These are phyloP conservation scores for Schoenoplectus tabernaemontani DNA, from an alignment of 202 grass and related monocot species.

Conservation along the genomic window DNA sequence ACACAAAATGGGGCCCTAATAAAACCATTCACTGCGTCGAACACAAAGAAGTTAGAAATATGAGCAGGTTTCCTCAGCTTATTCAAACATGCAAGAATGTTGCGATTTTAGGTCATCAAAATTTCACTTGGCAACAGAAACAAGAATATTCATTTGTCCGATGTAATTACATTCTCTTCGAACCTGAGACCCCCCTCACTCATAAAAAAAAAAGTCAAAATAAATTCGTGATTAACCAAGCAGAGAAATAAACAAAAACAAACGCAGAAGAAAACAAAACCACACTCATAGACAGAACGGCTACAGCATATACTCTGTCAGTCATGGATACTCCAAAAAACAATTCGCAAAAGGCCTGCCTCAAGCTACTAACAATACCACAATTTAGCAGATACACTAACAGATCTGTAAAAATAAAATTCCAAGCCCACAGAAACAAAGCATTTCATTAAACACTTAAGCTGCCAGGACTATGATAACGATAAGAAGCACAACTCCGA, in stretches of 20 bases:
- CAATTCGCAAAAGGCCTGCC: slow-evolving; percentile 2
- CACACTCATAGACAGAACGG: slow-evolving; percentile 16
- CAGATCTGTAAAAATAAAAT: slow-evolving; percentile 15
- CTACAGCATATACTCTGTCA: slow-evolving; percentile 24
- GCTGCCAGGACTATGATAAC: slow-evolving; percentile 71
- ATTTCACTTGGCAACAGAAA: neutral
- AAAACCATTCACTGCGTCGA: too few relatives aligned
- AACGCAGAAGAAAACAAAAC: slow-evolving; percentile 5
- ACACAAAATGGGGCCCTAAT: too few relatives aligned
- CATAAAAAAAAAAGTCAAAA: slow-evolving; percentile 1
- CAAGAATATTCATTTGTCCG: neutral
- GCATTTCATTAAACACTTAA: slow-evolving; percentile 30
- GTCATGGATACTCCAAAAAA: neutral
- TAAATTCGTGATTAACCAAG: neutral
- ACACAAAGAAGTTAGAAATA: neutral
- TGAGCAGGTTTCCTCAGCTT: neutral
- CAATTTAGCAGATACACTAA: slow-evolving; percentile 13
- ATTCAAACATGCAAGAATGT: neutral
- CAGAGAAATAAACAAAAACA: neutral
- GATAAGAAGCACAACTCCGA: slow-evolving; percentile 69
- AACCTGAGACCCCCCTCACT: slow-evolving; percentile 11
- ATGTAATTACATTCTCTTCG: slow-evolving; percentile 16
- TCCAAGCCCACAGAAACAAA: neutral
- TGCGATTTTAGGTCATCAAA: neutral
- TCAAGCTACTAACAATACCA: slow-evolving; percentile 24